Evolutionary conservation across 495 filamentous ascomycete species (phyloP), one percentile per base, ranked within the genome.

Genomic region (Aspergillus nanangensis): DNA sequence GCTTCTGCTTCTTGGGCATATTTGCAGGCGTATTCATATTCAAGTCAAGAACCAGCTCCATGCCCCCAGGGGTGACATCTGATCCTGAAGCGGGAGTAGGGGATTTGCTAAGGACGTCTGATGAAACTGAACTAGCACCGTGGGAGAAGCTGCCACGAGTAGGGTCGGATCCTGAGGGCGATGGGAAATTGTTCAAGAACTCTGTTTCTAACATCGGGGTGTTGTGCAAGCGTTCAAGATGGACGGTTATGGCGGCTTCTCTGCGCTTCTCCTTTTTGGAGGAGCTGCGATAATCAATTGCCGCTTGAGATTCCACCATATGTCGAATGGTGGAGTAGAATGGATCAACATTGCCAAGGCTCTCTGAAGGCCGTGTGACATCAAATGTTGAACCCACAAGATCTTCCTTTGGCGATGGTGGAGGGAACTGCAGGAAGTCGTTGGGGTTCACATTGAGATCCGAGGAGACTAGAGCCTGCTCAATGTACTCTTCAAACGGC

Each of bases 21-120:
- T 72, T 66, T 22, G 66, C 58, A 4, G 69, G 56, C 11, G 66
- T 59, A 39, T 74, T 72, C 69, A 74, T 69, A 47, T 74, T 74
- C 50, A 74, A 51, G 41, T 74, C 70, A n/a, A 74, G 60, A 15
- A 74, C 66, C 45, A 74, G 38, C 33, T 74, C 67, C 33, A 70
- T 47, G 7, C 56, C 58, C 8, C 60, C 64, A 21, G 48, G 17
- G 1, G 42, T 23, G 4, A 46, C 43, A 15, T 61, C 58, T 31
- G 52, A 38, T 1, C 39, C 23, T 5, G 55, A 44, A 13, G 50
- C 24, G 5, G 62, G 46, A 7, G 56, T 39, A 15, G 61, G 56
- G 57, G 41, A 54, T 65, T 15, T 52, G 38, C 18, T 37, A 54
- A 1, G 53, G 29, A 1, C 56, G n/a, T n/a, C n/a, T n/a, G n/a